Conservation (phyloP, 2,329 filamentous ascomycete genomes). For the Fusarium abutilonis region DNA sequence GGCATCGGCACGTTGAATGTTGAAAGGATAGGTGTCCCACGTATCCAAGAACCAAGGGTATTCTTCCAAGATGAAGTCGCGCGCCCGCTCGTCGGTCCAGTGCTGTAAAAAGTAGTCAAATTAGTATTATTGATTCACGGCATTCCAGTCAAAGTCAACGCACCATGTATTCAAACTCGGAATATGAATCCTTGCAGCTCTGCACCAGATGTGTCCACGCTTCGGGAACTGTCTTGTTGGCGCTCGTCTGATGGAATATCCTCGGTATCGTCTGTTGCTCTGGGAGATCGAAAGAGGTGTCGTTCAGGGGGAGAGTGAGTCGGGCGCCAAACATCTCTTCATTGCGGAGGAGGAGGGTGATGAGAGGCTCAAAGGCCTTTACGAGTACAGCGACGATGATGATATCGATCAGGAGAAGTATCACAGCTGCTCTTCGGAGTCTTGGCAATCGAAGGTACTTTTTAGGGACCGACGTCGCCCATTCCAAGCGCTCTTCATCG, state of each 20-base stretch:
- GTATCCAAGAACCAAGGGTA: constrained; percentile 78
- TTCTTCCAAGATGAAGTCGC: constrained; percentile 73
- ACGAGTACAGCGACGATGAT: constrained; percentile 71
- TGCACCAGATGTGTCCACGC: constrained; percentile 73
- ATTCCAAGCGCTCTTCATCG: constrained; percentile 44
- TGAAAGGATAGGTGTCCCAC: constrained; percentile 74
- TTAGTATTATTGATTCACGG: background rate
- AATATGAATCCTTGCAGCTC: constrained; percentile 73
- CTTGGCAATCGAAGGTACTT: constrained; percentile 39
- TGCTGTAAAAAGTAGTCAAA: constrained; percentile 56
- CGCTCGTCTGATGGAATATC: constrained; percentile 80
- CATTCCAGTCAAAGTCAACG: constrained; percentile 29
- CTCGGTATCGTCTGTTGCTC: constrained; percentile 76
- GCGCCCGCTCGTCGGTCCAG: constrained; percentile 75
- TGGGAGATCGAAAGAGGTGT: constrained; percentile 68
- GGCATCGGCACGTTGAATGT: constrained; percentile 76
- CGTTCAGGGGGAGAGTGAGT: constrained; percentile 60
- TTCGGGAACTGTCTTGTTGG: constrained; percentile 73
- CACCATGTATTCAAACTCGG: constrained; percentile 79
- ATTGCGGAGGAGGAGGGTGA: constrained; percentile 69
- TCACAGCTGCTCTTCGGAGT: constrained; percentile 57
- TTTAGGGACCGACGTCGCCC: constrained; percentile 38
- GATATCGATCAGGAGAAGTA: constrained; percentile 69
- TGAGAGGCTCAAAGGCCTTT: constrained; percentile 74
- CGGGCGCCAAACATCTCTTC: constrained; percentile 47